These are phyloP conservation scores for Fusarium denticulatum DNA, from an alignment of 2,329 filamentous ascomycete genomes.

Conservation along the genomic window DNA sequence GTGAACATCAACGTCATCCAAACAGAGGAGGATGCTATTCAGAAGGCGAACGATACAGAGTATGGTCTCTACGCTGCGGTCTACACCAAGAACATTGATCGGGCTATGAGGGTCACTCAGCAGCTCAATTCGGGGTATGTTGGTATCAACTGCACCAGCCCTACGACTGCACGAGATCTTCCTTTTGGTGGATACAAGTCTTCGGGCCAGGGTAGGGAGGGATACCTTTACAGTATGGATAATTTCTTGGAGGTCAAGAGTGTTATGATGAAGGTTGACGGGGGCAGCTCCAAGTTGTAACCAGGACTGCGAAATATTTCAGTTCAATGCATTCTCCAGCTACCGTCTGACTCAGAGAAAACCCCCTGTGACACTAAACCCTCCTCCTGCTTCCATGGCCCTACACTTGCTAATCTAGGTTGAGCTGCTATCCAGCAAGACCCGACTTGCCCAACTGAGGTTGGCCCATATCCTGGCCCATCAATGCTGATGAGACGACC, in stretches of 20 bases:
- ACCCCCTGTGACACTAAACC: not conserved
- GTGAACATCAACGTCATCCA: conserved; percentile 62
- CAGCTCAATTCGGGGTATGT: conserved; percentile 69
- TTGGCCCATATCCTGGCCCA: too few species aligned
- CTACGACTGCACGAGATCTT: conserved; percentile 7
- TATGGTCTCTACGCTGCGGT: conserved; percentile 67
- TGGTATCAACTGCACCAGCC: conserved; percentile 61
- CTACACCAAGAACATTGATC: conserved; percentile 64
- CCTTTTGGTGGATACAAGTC: conserved; percentile 34
- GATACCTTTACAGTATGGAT: conserved; percentile 25
- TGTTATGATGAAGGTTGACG: conserved; percentile 35
- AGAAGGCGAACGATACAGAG: conserved; percentile 54
- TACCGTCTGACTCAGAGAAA: not conserved
- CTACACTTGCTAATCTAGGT: rapidly evolving
- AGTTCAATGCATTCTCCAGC: too few species aligned
- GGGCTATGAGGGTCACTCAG: conserved; percentile 57
- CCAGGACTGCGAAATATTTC: rapidly evolving
- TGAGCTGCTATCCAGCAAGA: not conserved
- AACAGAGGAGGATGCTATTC: conserved; percentile 47
- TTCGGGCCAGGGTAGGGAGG: conserved; percentile 25
- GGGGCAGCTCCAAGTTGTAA: conserved; percentile 4
- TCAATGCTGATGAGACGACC: not conserved
- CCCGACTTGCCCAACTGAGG: too few species aligned
- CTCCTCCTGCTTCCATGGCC: rapidly evolving
- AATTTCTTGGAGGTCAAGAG: conserved; percentile 37